These are phyloP conservation scores for Beauveria medogensis DNA, from an alignment of 2,329 filamentous ascomycete genomes.

Conservation along the genomic window DNA sequence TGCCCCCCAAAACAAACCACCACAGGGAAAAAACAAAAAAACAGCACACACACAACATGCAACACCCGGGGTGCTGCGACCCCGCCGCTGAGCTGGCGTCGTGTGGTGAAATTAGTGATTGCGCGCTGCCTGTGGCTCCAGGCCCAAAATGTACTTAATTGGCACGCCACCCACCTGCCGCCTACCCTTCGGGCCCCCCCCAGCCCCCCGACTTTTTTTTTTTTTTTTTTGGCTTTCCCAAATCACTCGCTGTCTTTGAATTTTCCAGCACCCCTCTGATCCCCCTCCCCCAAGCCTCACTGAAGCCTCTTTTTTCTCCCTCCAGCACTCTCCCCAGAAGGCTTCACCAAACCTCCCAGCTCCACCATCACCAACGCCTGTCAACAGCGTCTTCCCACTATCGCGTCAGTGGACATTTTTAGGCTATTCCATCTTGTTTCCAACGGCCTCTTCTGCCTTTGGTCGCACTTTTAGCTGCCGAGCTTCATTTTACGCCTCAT, in stretches of 20 bases:
- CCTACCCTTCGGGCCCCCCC: constrained; percentile 10
- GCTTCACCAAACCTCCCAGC: constrained; percentile 15
- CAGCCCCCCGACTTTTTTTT: constrained; percentile 17
- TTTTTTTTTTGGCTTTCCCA: constrained; percentile 5
- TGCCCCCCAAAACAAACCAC: background rate
- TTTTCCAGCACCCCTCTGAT: constrained; percentile 21
- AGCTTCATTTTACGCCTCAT: background rate
- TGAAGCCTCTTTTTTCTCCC: constrained; percentile 18
- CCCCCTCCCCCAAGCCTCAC: constrained; percentile 20
- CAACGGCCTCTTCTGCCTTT: background rate
- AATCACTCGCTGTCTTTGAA: constrained; percentile 13
- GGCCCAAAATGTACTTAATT: constrained; percentile 27
- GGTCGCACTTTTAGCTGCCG: background rate
- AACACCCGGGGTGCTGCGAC: background rate
- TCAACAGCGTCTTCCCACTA: constrained; percentile 10
- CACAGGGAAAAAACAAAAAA: background rate
- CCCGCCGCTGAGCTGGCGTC: background rate
- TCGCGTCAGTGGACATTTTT: constrained; percentile 9
- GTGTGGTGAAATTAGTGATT: constrained; percentile 21
- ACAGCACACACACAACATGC: background rate
- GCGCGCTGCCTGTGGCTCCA: constrained; percentile 10
- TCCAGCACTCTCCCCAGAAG: constrained; percentile 6
- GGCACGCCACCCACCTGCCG: constrained; percentile 25
- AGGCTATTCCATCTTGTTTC: background rate
- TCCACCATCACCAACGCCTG: constrained; percentile 18